Base-by-base conservation (phyloP, 805 yeast species). In the Priceomyces haplophilus region DNA sequence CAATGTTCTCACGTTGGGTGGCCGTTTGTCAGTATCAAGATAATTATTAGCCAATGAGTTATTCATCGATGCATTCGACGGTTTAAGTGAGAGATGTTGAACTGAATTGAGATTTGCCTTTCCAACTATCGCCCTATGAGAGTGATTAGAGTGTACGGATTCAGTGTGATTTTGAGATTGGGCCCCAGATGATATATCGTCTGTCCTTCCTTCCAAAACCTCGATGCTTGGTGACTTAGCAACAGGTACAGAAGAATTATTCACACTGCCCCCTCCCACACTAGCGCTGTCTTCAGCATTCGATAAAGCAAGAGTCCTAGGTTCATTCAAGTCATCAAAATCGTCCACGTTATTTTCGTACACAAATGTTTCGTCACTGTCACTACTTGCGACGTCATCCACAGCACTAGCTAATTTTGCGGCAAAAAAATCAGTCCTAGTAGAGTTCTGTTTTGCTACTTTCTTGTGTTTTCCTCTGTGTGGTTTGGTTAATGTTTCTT, bases 341-440 rank as follows among this genome's bases (percentile, higher is more conserved):
- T 59, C 64, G 45, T 58, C 60, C 37, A 52, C 51, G 37, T 57
- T 64, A 37, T 70, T 79, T 55, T 90, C 97, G 61, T 91, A 91
- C n/a, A 91, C 97, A 72, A 93, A 91, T 1, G 96, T 88, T 61
- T 93, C 99, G 52, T 90, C 96, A 19, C 89, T 81, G 59, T 90
- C 97, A 25, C 90, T 83, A 32, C 85, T 80, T 47, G 85, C 88
- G 34, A 80, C 90, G 53, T 88, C 96, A 49, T 85, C 95, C 3
- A 91, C 95, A 1, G 98, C 98, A 43, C 88, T 83, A 7, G 97
- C 98, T 47, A 93, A 72, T 53, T 85, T 86, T 0, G 98, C 97
- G 7, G 97, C 98, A 62, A 93, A 93, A 46, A 88, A 80, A 56
- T 90, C 98, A 0, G 97, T 93, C 56, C 89, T 78, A 6, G 95